These are phyloP conservation scores for Ambrosia hybrid DNA, from an alignment of 140 eudicot genomes.

Conservation along the genomic window DNA sequence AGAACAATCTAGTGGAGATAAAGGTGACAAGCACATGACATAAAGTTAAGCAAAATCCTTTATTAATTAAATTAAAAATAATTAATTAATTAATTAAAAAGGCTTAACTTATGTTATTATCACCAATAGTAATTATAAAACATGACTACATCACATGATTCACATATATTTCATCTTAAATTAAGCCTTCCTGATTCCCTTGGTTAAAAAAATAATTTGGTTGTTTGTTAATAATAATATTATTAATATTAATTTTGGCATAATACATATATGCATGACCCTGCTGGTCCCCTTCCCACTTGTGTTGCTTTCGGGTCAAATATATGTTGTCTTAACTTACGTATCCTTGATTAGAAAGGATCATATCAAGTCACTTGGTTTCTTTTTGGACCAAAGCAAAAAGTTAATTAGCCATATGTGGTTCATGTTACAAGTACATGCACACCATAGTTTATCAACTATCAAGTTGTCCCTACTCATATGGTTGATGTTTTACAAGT, in stretches of 20 bases:
- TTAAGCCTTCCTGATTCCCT: too few relatives aligned
- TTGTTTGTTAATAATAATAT: too few relatives aligned
- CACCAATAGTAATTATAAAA: neutral
- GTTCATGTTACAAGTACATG: slow-evolving; percentile 15
- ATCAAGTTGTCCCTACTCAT: too few relatives aligned
- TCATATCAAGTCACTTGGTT: too few relatives aligned
- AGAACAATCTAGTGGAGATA: neutral
- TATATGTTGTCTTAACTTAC: neutral
- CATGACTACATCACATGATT: neutral
- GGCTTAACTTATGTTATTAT: too few relatives aligned
- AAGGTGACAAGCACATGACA: neutral
- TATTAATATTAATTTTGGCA: too few relatives aligned
- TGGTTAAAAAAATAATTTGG: too few relatives aligned
- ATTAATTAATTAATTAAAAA: neutral
- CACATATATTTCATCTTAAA: neutral
- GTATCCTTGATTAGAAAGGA: neutral
- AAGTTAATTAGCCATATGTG: too few relatives aligned
- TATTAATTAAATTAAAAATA: neutral
- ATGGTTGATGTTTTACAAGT: too few relatives aligned
- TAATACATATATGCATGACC: too few relatives aligned
- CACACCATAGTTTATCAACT: neutral
- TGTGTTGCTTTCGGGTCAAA: slow-evolving; percentile 1
- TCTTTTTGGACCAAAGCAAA: neutral
- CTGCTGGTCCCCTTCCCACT: neutral
- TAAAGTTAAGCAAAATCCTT: neutral